A percentile compares a stretch with the other conserved stretches of the same genome.
Evolutionary conservation across 192 early-diverging fungal genomes (phyloP).

Genomic region (Globomyces pollinis-pini): DNA sequence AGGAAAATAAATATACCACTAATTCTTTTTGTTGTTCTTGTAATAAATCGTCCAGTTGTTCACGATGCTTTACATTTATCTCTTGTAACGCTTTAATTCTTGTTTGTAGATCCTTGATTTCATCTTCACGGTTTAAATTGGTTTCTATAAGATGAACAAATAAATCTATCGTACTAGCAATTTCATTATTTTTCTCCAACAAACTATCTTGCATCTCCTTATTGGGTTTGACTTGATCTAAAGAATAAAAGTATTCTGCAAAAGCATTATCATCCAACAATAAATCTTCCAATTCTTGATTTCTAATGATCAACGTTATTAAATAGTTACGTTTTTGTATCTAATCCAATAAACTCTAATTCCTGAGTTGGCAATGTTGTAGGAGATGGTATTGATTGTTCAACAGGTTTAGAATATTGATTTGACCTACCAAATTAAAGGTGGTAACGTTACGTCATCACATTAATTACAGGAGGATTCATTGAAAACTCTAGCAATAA

Average conservation of each 20-base stretch:
- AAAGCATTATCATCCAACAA: conserved; percentile 16
- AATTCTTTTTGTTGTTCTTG: conserved; percentile 8
- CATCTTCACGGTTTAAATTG: conserved; percentile 7
- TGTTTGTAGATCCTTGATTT: conserved; percentile 11
- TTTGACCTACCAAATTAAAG: too few species aligned
- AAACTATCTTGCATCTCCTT: conserved; percentile 17
- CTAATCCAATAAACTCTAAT: conserved; percentile 11
- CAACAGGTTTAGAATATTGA: too few species aligned
- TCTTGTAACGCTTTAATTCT: conserved; percentile 3
- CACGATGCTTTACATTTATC: background rate
- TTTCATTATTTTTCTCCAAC: conserved; percentile 9
- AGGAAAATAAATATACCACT: background rate
- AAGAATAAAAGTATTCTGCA: conserved; percentile 12
- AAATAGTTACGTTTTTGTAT: conserved; percentile 7
- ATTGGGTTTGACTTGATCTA: conserved; percentile 14
- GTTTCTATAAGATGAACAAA: background rate
- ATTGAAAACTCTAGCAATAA: conserved; percentile 34
- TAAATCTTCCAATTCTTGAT: conserved; percentile 22
- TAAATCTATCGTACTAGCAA: conserved; percentile 15
- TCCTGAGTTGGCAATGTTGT: too few species aligned
- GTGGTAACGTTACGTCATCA: background rate
- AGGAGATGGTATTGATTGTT: too few species aligned
- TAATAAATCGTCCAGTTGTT: conserved; percentile 1
- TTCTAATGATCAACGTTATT: background rate
- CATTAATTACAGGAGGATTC: conserved; percentile 9